Base-by-base conservation (phyloP, 495 filamentous ascomycete genomes). In the Penicillium daleae region DNA sequence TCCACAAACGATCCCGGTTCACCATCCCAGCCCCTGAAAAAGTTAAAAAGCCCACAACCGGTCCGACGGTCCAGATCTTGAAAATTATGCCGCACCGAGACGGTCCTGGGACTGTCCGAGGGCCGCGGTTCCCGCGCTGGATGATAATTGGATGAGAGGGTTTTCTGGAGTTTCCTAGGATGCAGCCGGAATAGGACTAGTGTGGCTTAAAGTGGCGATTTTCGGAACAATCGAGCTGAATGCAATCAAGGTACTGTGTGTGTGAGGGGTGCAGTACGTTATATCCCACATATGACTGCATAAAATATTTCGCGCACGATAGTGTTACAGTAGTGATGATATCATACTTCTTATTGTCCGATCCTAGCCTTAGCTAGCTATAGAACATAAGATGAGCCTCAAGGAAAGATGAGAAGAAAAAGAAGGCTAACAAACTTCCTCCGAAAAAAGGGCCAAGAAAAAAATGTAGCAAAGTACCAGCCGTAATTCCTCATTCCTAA, bases 51-150 rank as follows among this genome's bases (percentile, higher is more conserved):
- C 19, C n/a, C 32, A n/a, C 9, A 29, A 33, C 32, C 53, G 53
- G 53, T 26, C 53, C 53, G 53, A 56, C 32, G 35, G 53, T 56
- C 33, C 53, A 56, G 33, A 40, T 33, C 51, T 12, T 33, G 42
- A 46, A 53, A 27, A 52, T 27, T 27, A 55, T 55, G 29, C 52
- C 32, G 52, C 29, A 33, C 32, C 52, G 52, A 55, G 29, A 32
- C 27, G 29, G 46, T 24, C 46, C 46, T 15, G 13, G 26, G 6
- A 12, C 6, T 31, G 35, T 21, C 37, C 55, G 55, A 31, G 15
- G 31, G 5, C 13, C 17, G 13, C 15, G 35, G 35, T 32, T 57
- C 27, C 55, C 55, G 37, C 9, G 26, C 2, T 46, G 21, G 21
- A 46, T 46, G 42, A 4, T 46, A 3, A 46, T 46, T 46, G 19